phyloP scores from a whole-genome alignment of 2,329 filamentous ascomycete genomes.

The Colletotrichum caudatum region DNA sequence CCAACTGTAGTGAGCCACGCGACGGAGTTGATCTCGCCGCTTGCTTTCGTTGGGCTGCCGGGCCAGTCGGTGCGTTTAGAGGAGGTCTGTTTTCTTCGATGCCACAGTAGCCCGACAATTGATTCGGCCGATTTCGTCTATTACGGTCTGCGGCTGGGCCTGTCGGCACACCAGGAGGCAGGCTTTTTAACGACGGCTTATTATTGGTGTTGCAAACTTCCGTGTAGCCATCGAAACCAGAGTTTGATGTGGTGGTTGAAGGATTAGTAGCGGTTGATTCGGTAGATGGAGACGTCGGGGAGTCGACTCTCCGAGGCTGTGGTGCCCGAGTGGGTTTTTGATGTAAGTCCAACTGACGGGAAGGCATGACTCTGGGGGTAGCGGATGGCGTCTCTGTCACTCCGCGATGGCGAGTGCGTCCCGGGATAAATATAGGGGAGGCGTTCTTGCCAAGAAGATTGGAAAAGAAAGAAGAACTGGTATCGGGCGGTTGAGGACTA shows the following conservation, averaged over 20 bases:
- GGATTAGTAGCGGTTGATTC: not conserved
- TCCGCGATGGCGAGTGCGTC: constrained; percentile 6
- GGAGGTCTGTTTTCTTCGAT: constrained; percentile 22
- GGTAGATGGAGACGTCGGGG: constrained; percentile 1
- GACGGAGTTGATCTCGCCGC: not conserved
- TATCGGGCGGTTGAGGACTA: constrained; percentile 1
- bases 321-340: not conserved
- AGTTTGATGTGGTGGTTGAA: constrained; percentile 7
- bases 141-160: constrained; percentile 11
- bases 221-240: constrained; percentile 3
- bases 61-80: constrained; percentile 19
- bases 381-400: not conserved
- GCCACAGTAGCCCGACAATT: constrained; percentile 15
- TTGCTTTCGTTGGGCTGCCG: not conserved
- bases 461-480: not conserved
- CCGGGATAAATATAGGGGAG: constrained; percentile 3
- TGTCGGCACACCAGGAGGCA: constrained; percentile 10
- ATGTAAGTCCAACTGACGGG: not conserved
- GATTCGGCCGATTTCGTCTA: constrained; percentile 26
- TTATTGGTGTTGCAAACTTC: not conserved
- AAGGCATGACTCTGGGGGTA: constrained; percentile 5
- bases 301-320: not conserved
- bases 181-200: not conserved
- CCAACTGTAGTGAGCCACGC: not conserved
- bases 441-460: not conserved